A percentile compares a stretch with the other conserved stretches of the same genome.
phyloP scores from a whole-genome alignment of 2,329 filamentous ascomycete genomes.

The Claviceps lovelessii region DNA sequence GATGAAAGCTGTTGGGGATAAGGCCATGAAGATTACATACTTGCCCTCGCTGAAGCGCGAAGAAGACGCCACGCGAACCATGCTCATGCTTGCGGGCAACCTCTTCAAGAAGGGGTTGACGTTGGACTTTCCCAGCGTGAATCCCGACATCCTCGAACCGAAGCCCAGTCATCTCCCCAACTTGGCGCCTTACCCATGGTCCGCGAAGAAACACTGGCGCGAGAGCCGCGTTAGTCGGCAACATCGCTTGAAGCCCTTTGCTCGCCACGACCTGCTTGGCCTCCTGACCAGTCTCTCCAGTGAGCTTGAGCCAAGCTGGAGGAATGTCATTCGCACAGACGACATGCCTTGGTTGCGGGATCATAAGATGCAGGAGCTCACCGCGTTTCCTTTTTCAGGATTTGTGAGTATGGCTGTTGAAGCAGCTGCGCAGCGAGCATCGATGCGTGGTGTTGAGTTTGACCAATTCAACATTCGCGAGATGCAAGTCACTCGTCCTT shows the following conservation, averaged over 20 bases:
- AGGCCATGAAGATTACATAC: conserved; percentile 3
- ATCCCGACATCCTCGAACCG: conserved; percentile 22
- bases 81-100: conserved; percentile 20
- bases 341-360: conserved; percentile 44
- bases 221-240: conserved; percentile 29
- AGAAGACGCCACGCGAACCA: neutral
- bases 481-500: conserved; percentile 3
- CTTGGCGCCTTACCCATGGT: conserved; percentile 34
- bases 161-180: conserved; percentile 23
- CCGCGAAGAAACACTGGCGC: conserved; percentile 32
- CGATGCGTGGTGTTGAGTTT: conserved; percentile 9
- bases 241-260: conserved; percentile 26
- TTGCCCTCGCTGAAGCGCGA: neutral
- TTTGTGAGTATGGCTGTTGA: conserved; percentile 38
- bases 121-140: neutral
- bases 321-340: conserved; percentile 31
- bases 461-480: conserved; percentile 3
- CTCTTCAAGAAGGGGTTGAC: conserved; percentile 16
- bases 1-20: conserved; percentile 10
- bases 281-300: conserved; percentile 29
- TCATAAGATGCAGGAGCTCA: conserved; percentile 42
- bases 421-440: conserved; percentile 24
- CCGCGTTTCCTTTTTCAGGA: conserved; percentile 40
- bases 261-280: conserved; percentile 32
- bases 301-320: conserved; percentile 33